phyloP scores from a whole-genome alignment of 306 rosid species.

The Gastrolobium bilobum region DNA sequence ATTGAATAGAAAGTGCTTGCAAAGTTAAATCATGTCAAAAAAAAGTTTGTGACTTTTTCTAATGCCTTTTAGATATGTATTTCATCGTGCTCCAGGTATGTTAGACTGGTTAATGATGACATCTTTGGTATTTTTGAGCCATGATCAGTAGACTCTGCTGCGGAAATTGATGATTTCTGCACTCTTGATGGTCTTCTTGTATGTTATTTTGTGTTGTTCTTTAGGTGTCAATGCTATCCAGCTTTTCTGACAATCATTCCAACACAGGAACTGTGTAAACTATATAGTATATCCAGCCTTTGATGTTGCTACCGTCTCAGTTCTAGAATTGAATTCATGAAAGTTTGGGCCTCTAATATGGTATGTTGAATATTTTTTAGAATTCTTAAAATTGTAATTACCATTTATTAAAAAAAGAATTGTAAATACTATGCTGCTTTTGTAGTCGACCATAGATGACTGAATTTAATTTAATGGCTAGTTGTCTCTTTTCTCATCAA shows the following conservation, averaged over 20 bases:
- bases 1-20: neutral
- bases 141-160: neutral
- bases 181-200: neutral
- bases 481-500: too few relatives aligned
- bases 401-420: too few relatives aligned
- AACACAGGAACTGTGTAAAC: too few relatives aligned
- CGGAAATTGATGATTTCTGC: constrained; percentile 12
- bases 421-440: too few relatives aligned
- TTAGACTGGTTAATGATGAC: neutral
- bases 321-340: too few relatives aligned
- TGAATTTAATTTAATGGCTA: too few relatives aligned
- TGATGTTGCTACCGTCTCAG: too few relatives aligned
- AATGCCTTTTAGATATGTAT: neutral
- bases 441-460: too few relatives aligned
- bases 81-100: neutral
- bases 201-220: neutral
- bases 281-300: neutral
- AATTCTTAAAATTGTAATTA: too few relatives aligned
- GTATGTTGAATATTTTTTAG: too few relatives aligned
- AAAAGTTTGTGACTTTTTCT: neutral
- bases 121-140: neutral
- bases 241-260: constrained; percentile 4
- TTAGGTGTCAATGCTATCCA: constrained; percentile 1
- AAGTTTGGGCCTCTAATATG: too few relatives aligned
- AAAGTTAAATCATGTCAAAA: neutral